phyloP scores from a whole-genome alignment of 225 moss, liverwort and hornwort species.

The Pleurozium schreberi region DNA sequence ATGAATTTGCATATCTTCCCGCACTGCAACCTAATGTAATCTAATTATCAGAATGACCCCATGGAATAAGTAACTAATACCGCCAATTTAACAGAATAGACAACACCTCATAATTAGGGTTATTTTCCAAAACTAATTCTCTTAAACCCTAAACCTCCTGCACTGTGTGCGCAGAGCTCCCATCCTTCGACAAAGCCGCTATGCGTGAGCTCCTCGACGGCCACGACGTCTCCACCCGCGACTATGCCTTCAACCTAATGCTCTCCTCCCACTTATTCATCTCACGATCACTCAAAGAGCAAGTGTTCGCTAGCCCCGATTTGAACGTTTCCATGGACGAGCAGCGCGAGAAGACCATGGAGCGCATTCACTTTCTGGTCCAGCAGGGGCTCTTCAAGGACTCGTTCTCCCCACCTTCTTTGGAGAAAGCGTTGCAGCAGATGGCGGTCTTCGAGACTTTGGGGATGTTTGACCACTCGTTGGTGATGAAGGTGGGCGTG shows the following conservation, averaged over 20 bases:
- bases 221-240: conserved; percentile 49
- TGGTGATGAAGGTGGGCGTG: conserved; percentile 59
- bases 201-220: conserved; percentile 73
- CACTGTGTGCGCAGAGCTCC: conserved; percentile 9
- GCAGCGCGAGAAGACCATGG: conserved; percentile 47
- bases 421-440: conserved; percentile 10
- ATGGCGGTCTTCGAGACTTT: conserved; percentile 53
- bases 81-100: neutral
- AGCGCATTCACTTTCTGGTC: conserved; percentile 39
- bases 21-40: neutral
- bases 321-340: conserved; percentile 31
- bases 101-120: neutral
- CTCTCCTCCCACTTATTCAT: conserved; percentile 39
- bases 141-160: neutral
- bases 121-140: too few species aligned
- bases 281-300: neutral
- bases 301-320: conserved; percentile 32
- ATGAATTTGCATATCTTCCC: neutral
- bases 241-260: conserved; percentile 44
- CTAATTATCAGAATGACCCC: neutral
- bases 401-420: neutral
- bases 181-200: conserved; percentile 29
- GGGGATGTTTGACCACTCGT: conserved; percentile 59
- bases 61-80: too few species aligned
- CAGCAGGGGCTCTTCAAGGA: conserved; percentile 43